Percentiles rank a stretch among this genome's conserved stretches.
phyloP scores from a whole-genome alignment of 2,329 filamentous ascomycete species.

The Cercospora janseana region DNA sequence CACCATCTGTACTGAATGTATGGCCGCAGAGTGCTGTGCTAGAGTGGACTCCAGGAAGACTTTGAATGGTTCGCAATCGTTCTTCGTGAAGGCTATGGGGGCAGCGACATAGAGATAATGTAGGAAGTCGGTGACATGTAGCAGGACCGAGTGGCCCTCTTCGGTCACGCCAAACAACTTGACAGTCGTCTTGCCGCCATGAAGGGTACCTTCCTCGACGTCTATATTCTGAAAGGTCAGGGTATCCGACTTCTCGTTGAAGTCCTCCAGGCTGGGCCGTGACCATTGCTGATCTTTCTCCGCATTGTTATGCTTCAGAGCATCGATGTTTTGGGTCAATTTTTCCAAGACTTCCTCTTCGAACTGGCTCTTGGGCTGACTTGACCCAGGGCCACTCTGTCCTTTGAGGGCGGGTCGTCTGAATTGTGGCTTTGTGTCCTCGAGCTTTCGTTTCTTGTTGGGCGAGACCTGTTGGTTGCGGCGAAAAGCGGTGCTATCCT shows the following conservation, averaged over 20 bases:
- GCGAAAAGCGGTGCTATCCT: conserved; percentile 47
- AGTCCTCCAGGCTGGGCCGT: conserved; percentile 59
- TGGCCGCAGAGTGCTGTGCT: conserved; percentile 68
- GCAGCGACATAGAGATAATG: conserved; percentile 95
- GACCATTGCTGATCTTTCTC: conserved; percentile 96
- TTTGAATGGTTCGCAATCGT: conserved; percentile 76
- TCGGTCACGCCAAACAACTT: conserved; percentile 93
- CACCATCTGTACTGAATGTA: conserved; percentile 77
- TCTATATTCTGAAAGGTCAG: conserved; percentile 97
- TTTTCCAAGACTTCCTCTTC: conserved; percentile 94
- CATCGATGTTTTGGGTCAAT: conserved; percentile 87
- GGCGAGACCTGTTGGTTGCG: conserved; percentile 51
- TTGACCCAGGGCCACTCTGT: conserved; percentile 62
- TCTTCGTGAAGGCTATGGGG: conserved; percentile 72
- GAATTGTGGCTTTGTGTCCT: conserved; percentile 58
- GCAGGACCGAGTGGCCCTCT: conserved; percentile 81
- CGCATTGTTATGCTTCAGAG: conserved; percentile 78
- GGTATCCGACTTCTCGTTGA: conserved; percentile 63
- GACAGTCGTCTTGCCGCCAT: conserved; percentile 73
- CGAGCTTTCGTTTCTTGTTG: conserved; percentile 81
- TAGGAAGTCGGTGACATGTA: conserved; percentile 93
- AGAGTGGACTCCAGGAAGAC: conserved; percentile 76
- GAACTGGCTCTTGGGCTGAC: conserved; percentile 84
- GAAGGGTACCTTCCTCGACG: conserved; percentile 79
- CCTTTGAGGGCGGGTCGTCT: conserved; percentile 53